A percentile compares a stretch with the other conserved stretches of the same genome.
Evolutionary conservation across 2,329 filamentous ascomycete species (phyloP).

Genomic region (Ceratocystis colombiana): DNA sequence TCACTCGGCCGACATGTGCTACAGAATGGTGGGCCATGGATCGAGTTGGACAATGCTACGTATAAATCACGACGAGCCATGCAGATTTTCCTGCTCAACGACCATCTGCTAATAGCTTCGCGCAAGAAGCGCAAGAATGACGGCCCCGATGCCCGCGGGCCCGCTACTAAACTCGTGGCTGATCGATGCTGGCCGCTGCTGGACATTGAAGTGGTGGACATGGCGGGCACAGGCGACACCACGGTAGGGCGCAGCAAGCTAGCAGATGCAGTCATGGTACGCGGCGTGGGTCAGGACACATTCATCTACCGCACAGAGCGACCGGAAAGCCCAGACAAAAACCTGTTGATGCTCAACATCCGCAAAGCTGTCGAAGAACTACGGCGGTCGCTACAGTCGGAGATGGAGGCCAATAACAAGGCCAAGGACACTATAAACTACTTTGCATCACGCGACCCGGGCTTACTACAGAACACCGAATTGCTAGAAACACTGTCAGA

Average conservation of each 20-base stretch:
- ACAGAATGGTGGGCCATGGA: conserved; percentile 85
- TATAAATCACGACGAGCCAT: conserved; percentile 88
- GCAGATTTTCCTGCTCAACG: conserved; percentile 85
- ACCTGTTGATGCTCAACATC: conserved; percentile 72
- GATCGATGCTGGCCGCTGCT: conserved; percentile 90
- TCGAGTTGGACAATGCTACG: conserved; percentile 92
- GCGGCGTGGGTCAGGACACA: conserved; percentile 74
- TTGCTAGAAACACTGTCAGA: conserved; percentile 68
- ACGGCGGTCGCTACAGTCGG: conserved; percentile 71
- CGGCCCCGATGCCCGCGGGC: conserved; percentile 43
- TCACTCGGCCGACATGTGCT: conserved; percentile 86
- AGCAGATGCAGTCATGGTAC: conserved; percentile 79
- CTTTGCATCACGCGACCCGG: conserved; percentile 67
- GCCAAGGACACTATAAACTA: conserved; percentile 77
- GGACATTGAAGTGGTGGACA: conserved; percentile 86
- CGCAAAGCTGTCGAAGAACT: conserved; percentile 88
- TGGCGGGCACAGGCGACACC: conserved; percentile 56
- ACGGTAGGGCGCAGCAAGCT: conserved; percentile 50
- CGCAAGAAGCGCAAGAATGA: conserved; percentile 87
- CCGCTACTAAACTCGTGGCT: conserved; percentile 69
- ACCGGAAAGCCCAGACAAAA: conserved; percentile 67
- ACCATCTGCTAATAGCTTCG: conserved; percentile 82
- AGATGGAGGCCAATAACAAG: conserved; percentile 79
- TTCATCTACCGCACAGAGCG: conserved; percentile 92
- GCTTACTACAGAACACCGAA: conserved; percentile 67